Evolutionary conservation across 208 protist species (phyloP).

Genomic region (Leptomonas seymouri): DNA sequence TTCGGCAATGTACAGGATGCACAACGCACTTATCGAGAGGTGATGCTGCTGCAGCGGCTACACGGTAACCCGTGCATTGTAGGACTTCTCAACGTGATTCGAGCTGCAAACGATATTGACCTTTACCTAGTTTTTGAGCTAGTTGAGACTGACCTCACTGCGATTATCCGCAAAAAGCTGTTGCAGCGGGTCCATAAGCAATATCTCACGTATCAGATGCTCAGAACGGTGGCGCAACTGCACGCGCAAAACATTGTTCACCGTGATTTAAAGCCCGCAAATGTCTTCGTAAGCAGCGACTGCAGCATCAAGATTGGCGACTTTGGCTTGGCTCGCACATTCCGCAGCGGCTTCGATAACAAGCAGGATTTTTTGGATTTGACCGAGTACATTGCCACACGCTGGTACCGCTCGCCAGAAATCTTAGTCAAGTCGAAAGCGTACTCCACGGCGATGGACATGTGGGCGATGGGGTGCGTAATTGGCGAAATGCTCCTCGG

Average conservation of each 20-base stretch:
- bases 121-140: conserved; percentile 98
- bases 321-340: conserved; percentile 97
- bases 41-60: conserved; percentile 95
- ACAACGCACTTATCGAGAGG: conserved; percentile 96
- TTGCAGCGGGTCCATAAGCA: conserved; percentile 94
- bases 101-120: conserved; percentile 96
- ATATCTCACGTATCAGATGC: conserved; percentile 96
- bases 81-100: conserved; percentile 94
- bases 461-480: conserved; percentile 99
- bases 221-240: conserved; percentile 95
- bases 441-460: conserved; percentile 98
- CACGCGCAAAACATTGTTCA: conserved; percentile 91
- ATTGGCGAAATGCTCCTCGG: conserved; percentile 94
- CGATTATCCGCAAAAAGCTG: conserved; percentile 95
- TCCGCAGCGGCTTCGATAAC: conserved; percentile 40
- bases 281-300: conserved; percentile 93
- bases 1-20: conserved; percentile 94
- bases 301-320: conserved; percentile 96
- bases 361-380: conserved; percentile 68
- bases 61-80: conserved; percentile 90
- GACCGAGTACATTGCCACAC: conserved; percentile 96
- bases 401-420: conserved; percentile 99
- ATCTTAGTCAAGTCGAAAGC: conserved; percentile 95
- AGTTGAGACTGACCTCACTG: conserved; percentile 93
- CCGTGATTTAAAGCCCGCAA: conserved; percentile 94